Conservation (phyloP, 805 yeast genomes). For the Yarrowia bubula region DNA sequence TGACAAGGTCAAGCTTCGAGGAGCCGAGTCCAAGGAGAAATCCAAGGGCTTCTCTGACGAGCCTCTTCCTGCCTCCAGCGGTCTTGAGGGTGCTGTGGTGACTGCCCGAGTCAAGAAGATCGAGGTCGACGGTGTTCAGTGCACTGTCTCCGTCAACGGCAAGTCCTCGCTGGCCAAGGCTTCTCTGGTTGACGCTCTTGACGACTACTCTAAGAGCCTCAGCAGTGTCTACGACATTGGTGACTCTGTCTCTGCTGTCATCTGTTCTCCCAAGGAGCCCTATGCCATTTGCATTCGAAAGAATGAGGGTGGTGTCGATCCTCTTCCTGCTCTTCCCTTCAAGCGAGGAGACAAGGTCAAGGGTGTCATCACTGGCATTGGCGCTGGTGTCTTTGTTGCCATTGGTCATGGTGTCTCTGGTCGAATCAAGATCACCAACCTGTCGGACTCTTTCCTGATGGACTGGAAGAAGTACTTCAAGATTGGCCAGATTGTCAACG, state of each 20-base stretch:
- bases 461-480: constrained; percentile 84
- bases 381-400: constrained; percentile 72
- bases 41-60: constrained; percentile 14
- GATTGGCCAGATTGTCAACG: constrained; percentile 69
- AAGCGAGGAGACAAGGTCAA: constrained; percentile 68
- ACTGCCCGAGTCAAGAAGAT: constrained; percentile 8
- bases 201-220: constrained; percentile 31
- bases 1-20: constrained; percentile 26
- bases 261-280: constrained; percentile 43
- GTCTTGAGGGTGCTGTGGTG: constrained; percentile 11
- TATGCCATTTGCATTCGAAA: not conserved
- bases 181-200: constrained; percentile 31
- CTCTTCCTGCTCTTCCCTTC: constrained; percentile 37
- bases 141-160: constrained; percentile 28
- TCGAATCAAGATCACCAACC: constrained; percentile 73
- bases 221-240: constrained; percentile 30
- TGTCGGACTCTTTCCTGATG: constrained; percentile 75
- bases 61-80: not conserved
- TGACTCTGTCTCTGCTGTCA: constrained; percentile 31
- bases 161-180: constrained; percentile 34
- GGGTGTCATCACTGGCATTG: constrained; percentile 76
- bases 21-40: not conserved
- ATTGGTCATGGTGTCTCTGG: constrained; percentile 71
- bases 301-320: constrained; percentile 7
- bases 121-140: constrained; percentile 30